Evolutionary conservation across 257 asterid genomes (phyloP), one percentile per base, ranked within the genome.

Genomic region (Dorcoceras hygrometricum): DNA sequence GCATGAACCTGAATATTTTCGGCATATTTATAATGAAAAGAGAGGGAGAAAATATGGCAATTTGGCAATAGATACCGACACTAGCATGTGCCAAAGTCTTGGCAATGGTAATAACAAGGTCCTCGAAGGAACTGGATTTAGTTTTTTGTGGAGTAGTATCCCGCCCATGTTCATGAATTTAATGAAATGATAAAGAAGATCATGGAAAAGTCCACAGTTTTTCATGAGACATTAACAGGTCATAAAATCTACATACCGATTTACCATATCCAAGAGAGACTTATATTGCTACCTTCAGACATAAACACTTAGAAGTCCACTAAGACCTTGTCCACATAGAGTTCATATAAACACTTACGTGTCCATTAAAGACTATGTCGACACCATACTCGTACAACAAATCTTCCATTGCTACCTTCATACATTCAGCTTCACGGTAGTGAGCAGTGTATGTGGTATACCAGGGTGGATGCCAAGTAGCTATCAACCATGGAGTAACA

Each of bases 381-480:
- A 93, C 95, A 8, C 92, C 83, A 71, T 85, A 77, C 32, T 76
- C 74, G 76, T 93, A 90, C 19, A 93, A 80, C 63, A 85, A 48
- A 57, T 81, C 95, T 72, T 93, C 99, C 99, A 93, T 82, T 10
- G 87, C 79, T 18, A 81, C 89, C 77, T 69, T 93, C 99, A 93
- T 93, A 28, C 99, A 93, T 75, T 93, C 99, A 29, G 87, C 89
- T 87, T 93, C 99, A 70, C 97, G 71, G 70, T 93, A 93, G 79
- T 93, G 99, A 32, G 99, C 84, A n/a, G 69, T 78, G 84, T 86
- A 93, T 25, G 91, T 81, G 70, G 88, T 70, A 80, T 93, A 93
- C 99, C 99, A 93, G 12, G 99, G 99, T 4, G 99, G 87, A 76
- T 93, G 99, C 99, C 95, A 86, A 1, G 89, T 75, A 34, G 86